Evolutionary conservation across 768 basidiomycete genomes (phyloP), one percentile per base, ranked within the genome.

Genomic region (Boletus subcaerulescens): DNA sequence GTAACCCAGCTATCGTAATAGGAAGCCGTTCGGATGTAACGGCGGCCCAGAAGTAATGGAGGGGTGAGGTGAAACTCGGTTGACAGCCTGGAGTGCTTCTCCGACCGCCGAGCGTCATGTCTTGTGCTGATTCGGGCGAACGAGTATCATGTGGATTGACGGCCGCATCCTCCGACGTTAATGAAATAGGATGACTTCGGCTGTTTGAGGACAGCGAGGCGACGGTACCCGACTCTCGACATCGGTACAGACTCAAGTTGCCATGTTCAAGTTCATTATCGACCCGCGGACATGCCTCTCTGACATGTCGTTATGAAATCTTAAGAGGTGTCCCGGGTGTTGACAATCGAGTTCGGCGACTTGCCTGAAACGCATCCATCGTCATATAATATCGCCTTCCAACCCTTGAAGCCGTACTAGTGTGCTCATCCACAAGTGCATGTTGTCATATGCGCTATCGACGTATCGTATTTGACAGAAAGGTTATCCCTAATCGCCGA

Each of bases 401-500:
- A 22, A 22, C 22, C 3, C 22, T 22, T 26, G 26, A 29, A 29
- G 26, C 26, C 26, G 26, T 29, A 29, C 26, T 29, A 9, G 10
- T n/a, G 35, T 15, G 5, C 54, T 45, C 33, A 26, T n/a, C n/a
- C 53, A n/a, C 22, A 3, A 22, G 22, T 22, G 22, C 22, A 20
- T n/a, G 31, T 29, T 29, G 15, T 32, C 13, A 24, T 39, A 32
- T 8, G 20, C 8, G 13, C 26, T 24, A 17, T 48, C 17, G 14
- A 43, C 32, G 32, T 33, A 10, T 33, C 32, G 10, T 11, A 35
- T 5, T 35, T 5, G 32, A 32, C 7, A 20, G 26, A 14, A 13
- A 17, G 12, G 41, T 4, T 24, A 31, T 35, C 36, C n/a, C 24
- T 63, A 45, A 63, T 60, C 53, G 57, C 57, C 61, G 61, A 59